Evolutionary conservation across 192 early-diverging fungal species (phyloP), one percentile per base, ranked within the genome.

Genomic region (Phlyctochytrium planicorne): DNA sequence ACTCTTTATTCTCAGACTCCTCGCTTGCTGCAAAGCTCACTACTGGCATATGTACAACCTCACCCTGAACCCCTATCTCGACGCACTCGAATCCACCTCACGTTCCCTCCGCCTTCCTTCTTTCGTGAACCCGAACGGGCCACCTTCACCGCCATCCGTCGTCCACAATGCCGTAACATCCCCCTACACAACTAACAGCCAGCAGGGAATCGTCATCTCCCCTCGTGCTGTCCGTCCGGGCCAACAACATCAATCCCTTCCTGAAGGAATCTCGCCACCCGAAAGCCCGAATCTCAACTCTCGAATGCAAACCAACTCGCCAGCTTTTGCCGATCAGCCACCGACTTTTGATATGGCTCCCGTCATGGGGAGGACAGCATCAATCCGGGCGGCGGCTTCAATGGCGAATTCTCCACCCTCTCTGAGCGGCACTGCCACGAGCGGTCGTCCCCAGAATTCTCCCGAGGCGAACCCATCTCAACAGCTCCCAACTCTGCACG

Each of bases 11-110:
- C 82, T 95, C 57, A 82, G 90, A 62, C 80, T 97, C 40, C 75
- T 95, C 29, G 90, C 90, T 1, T 88, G 89, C 62, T 93, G 93
- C 71, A 91, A 93, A 88, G 87, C 90, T 34, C 88, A 88, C 60
- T 83, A 92, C 72, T 94, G 93, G 93, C 87, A 93, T 80, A 73
- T 84, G 85, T 66, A 83, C 83, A 62, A 82, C 74, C 35, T 52
- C 71, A 61, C 50, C 10, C 52, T 27, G 29, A 20, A 3, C 3
- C 57, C 66, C 29, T 29, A 27, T 60, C n/a, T n/a, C n/a, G n/a
- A n/a, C n/a, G n/a, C n/a, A n/a, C n/a, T n/a, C n/a, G n/a, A n/a
- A n/a, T n/a, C n/a, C n/a, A n/a, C n/a, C n/a, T n/a, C n/a, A n/a
- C n/a, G n/a, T n/a, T n/a, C n/a, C n/a, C n/a, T n/a, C n/a, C n/a